A percentile compares a stretch with the other conserved stretches of the same genome.
Evolutionary conservation across 2,329 filamentous ascomycete species (phyloP).

Genomic region (Aspergillus sclerotialis): DNA sequence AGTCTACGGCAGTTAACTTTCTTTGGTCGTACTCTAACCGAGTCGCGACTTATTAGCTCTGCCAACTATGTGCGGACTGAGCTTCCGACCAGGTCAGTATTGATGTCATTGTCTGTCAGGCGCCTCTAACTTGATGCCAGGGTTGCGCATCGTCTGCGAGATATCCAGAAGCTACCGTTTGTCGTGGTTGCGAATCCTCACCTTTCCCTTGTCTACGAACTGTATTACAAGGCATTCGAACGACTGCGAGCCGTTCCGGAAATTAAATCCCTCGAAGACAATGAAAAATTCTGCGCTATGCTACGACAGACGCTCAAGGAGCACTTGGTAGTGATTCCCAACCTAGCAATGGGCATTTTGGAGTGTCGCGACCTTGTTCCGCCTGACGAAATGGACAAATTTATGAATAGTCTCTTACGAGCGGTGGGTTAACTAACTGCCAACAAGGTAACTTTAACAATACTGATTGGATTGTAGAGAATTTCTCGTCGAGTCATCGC

Average conservation of each 20-base stretch:
- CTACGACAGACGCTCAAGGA: slow-evolving; percentile 74
- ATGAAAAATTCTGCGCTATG: slow-evolving; percentile 75
- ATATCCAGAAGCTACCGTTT: slow-evolving; percentile 95
- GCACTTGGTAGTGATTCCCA: slow-evolving; percentile 88
- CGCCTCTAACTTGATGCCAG: slow-evolving; percentile 36
- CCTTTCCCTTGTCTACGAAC: slow-evolving; percentile 88
- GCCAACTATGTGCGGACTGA: slow-evolving; percentile 97
- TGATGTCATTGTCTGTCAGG: not conserved
- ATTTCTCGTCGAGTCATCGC: slow-evolving; percentile 96
- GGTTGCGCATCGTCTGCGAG: slow-evolving; percentile 85
- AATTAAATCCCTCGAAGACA: slow-evolving; percentile 79
- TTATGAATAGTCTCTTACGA: slow-evolving; percentile 90
- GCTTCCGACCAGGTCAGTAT: slow-evolving; percentile 67
- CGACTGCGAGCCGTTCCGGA: slow-evolving; percentile 76
- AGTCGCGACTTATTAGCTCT: slow-evolving; percentile 80
- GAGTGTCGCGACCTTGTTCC: slow-evolving; percentile 81
- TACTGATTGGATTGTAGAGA: slow-evolving; percentile 51
- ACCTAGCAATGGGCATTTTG: slow-evolving; percentile 86
- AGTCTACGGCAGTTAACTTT: slow-evolving; percentile 94
- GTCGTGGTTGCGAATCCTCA: slow-evolving; percentile 93
- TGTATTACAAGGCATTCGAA: slow-evolving; percentile 97
- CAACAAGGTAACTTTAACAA: too few relatives aligned
- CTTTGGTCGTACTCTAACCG: slow-evolving; percentile 88
- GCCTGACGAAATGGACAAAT: slow-evolving; percentile 73
- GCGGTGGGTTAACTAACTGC: too few relatives aligned